A percentile compares a stretch with the other conserved stretches of the same genome.
Conservation (phyloP, 345 rosid species). For the Linum lewisii region DNA sequence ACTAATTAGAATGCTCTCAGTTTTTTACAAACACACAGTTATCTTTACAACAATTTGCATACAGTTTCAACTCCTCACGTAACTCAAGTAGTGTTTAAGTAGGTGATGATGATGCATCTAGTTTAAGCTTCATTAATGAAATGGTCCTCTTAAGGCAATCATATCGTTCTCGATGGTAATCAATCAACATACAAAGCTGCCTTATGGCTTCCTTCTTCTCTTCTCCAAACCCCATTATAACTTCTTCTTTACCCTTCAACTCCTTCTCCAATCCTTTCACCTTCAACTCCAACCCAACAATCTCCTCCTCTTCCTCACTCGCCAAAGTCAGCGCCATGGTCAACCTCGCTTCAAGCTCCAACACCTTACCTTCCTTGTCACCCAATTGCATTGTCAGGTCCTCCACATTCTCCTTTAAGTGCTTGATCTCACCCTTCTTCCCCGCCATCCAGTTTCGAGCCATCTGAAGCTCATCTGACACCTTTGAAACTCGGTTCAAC, state of each 20-base stretch:
- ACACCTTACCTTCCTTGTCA: constrained; percentile 6
- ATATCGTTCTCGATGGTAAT: constrained; percentile 59
- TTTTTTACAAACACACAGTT: too few relatives aligned
- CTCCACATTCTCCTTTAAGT: constrained; percentile 9
- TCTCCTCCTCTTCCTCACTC: background rate
- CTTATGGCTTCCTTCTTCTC: constrained; percentile 37
- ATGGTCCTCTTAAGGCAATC: constrained; percentile 32
- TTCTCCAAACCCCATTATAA: constrained; percentile 20
- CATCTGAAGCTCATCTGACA: constrained; percentile 33
- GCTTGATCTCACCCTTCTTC: constrained; percentile 10
- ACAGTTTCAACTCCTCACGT: too few relatives aligned
- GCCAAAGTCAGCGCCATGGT: background rate
- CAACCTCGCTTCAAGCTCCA: constrained; percentile 7
- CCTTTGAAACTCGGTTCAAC: constrained; percentile 24
- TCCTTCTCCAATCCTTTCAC: constrained; percentile 34
- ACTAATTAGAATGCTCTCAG: too few relatives aligned
- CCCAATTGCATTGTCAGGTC: background rate
- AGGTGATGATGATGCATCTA: too few relatives aligned
- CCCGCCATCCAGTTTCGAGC: constrained; percentile 21
- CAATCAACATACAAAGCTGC: constrained; percentile 56
- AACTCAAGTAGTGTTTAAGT: too few relatives aligned
- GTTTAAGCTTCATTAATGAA: background rate
- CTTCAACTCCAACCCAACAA: constrained; percentile 17
- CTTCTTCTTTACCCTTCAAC: constrained; percentile 40
- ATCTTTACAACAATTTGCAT: too few relatives aligned